Evolutionary conservation across 2,329 filamentous ascomycete species (phyloP).

Genomic region (Lasiodiplodia gonubiensis): DNA sequence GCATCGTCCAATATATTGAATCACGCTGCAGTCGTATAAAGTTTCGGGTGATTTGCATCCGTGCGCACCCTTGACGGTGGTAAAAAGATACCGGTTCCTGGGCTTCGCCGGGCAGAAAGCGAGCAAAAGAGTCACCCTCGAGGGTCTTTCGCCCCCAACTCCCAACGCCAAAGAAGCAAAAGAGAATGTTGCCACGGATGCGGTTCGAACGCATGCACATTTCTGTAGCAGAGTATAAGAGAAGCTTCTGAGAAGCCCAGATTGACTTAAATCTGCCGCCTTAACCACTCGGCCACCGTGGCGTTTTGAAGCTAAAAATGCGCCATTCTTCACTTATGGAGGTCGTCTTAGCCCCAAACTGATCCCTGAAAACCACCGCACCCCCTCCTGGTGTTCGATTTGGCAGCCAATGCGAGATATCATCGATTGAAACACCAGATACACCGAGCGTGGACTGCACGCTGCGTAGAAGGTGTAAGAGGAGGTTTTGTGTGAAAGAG

Average conservation of each 20-base stretch:
- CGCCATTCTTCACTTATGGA: background rate
- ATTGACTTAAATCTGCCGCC: constrained; percentile 25
- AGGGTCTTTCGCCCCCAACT: background rate
- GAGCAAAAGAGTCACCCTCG: background rate
- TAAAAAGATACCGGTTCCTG: background rate
- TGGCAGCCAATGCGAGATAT: background rate
- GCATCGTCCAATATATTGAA: background rate
- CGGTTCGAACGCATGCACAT: constrained; percentile 27
- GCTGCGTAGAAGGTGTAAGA: background rate
- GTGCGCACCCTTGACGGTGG: background rate
- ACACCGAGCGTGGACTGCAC: background rate
- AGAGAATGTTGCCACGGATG: constrained; percentile 21
- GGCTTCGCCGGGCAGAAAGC: background rate
- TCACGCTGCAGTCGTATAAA: background rate
- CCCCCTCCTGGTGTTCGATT: background rate
- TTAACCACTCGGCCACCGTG: constrained; percentile 27
- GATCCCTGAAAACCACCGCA: background rate
- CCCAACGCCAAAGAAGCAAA: background rate
- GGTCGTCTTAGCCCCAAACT: background rate
- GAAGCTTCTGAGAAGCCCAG: constrained; percentile 3
- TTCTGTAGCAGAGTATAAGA: constrained; percentile 24
- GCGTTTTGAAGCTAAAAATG: constrained; percentile 18
- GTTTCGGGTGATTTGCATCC: background rate
- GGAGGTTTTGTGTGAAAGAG: background rate
- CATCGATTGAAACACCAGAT: no score